Base-by-base conservation (phyloP, 2,329 filamentous ascomycete species). In the Zasmidium angulare region DNA sequence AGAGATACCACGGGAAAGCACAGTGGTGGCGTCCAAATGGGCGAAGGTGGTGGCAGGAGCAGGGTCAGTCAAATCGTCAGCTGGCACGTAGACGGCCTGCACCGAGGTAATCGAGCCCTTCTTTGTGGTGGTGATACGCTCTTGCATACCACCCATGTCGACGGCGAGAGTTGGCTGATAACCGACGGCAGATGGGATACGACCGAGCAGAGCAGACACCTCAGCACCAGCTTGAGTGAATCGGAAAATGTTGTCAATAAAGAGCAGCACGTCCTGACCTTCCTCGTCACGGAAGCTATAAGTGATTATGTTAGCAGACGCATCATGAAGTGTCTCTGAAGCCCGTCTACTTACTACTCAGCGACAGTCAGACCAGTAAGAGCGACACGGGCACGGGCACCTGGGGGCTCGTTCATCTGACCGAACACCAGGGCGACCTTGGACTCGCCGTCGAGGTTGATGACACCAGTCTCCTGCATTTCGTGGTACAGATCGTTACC, bases 401-500 rank as follows among this genome's bases (percentile, higher is more conserved):
- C 95, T 68, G 95, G 95, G 79, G 95, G 95, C 86, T 99, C 95
- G 88, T 99, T 99, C 95, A 99, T 99, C 86, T 99, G 95, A 86
- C 95, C 95, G 84, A 99, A 99, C 72, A 99, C 95, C 72, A 99
- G 85, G 68, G 95, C 91, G 84, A 98, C 95, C 89, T 99, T 99
- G 80, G 95, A 98, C 76, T 97, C 93, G 81, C 95, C 95, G 69
- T 99, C 95, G 70, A 99, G 91, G 82, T 99, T 88, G 82, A 99
- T 99, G 86, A 99, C 95, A 77, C 90, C 91, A 72, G 95, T 99
- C 85, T 99, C 93, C 86, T 98, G 95, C 95, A 99, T 99, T 88
- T 99, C 95, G 84, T 99, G 93, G 89, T 99, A 99, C 86, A 99
- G 82, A 89, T 99, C 95, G 88, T 99, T 99, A 87, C 95, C 95